A percentile compares a stretch with the other conserved stretches of the same genome.
phyloP scores from a whole-genome alignment of 2,329 filamentous ascomycete genomes.

The Mycosphaerelloides madeirae region DNA sequence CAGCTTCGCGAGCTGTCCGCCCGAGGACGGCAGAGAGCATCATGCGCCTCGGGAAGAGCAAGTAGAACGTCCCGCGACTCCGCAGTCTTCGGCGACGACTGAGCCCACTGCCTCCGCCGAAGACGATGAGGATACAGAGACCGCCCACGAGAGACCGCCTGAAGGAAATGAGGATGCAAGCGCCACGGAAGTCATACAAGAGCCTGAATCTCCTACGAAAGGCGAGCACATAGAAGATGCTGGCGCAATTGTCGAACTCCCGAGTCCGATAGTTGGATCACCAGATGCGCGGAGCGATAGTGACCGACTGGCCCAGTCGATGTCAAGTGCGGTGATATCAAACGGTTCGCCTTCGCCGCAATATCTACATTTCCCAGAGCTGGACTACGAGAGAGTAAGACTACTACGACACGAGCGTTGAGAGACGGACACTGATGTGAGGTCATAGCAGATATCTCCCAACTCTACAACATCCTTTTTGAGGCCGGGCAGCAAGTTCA shows the following conservation, averaged over 20 bases:
- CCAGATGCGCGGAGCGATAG: slow-evolving; percentile 27
- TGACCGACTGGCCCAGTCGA: slow-evolving; percentile 27
- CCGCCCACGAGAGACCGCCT: neutral
- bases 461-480: slow-evolving; percentile 81
- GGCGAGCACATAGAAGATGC: slow-evolving; percentile 40
- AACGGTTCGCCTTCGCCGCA: slow-evolving; percentile 18
- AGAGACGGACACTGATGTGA: neutral
- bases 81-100: slow-evolving; percentile 3
- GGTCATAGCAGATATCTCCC: slow-evolving; percentile 59
- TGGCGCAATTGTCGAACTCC: slow-evolving; percentile 22
- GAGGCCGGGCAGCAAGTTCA: slow-evolving; percentile 80
- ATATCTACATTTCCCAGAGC: slow-evolving; percentile 26
- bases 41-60: slow-evolving; percentile 26
- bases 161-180: slow-evolving; percentile 22
- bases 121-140: neutral
- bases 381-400: slow-evolving; percentile 23
- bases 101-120: neutral
- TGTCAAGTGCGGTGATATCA: slow-evolving; percentile 26
- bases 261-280: slow-evolving; percentile 22
- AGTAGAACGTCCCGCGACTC: slow-evolving; percentile 19
- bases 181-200: slow-evolving; percentile 19
- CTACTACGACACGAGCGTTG: neutral
- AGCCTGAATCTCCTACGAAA: slow-evolving; percentile 30
- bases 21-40: slow-evolving; percentile 25
- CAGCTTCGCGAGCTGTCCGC: slow-evolving; percentile 39